Evolutionary conservation across 2,329 filamentous ascomycete genomes (phyloP).

Genomic region (Drechslerella coelobrocha): DNA sequence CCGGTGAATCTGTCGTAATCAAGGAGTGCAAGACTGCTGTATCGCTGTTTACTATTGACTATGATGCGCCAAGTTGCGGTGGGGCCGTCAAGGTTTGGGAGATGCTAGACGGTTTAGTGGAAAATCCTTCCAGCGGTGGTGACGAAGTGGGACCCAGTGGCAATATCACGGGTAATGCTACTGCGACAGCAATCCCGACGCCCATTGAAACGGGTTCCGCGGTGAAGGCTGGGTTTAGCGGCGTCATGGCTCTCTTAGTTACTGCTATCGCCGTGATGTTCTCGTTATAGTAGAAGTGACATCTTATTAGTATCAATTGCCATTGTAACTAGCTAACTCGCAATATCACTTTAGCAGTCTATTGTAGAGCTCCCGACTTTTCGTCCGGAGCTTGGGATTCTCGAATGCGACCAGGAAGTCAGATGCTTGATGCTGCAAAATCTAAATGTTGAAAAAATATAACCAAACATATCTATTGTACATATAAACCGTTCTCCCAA

Average conservation of each 20-base stretch:
- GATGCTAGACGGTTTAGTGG: conserved; percentile 34
- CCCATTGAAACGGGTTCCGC: conserved; percentile 22
- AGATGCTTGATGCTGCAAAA: no score
- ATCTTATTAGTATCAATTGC: conserved; percentile 28
- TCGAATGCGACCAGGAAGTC: no score
- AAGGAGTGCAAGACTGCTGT: conserved; percentile 60
- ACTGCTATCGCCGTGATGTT: conserved; percentile 9
- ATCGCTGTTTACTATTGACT: conserved; percentile 63
- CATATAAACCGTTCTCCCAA: no score
- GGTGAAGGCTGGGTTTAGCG: conserved; percentile 14
- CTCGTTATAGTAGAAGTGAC: conserved; percentile 53
- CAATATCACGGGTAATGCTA: neutral
- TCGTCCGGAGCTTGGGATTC: no score
- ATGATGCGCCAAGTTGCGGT: conserved; percentile 60
- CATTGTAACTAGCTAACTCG: no score
- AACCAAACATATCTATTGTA: no score
- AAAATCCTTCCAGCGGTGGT: neutral
- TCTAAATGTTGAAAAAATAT: no score
- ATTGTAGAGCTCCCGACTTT: no score
- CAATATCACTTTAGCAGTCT: no score
- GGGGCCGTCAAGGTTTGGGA: conserved; percentile 23
- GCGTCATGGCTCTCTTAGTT: conserved; percentile 3
- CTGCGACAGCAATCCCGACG: neutral
- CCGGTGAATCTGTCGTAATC: conserved; percentile 63
- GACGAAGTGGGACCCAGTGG: neutral